Percentiles rank a stretch among this genome's conserved stretches.
Evolutionary conservation across 176 grass and related monocot species (phyloP).

Genomic region (Luzula sylvatica): DNA sequence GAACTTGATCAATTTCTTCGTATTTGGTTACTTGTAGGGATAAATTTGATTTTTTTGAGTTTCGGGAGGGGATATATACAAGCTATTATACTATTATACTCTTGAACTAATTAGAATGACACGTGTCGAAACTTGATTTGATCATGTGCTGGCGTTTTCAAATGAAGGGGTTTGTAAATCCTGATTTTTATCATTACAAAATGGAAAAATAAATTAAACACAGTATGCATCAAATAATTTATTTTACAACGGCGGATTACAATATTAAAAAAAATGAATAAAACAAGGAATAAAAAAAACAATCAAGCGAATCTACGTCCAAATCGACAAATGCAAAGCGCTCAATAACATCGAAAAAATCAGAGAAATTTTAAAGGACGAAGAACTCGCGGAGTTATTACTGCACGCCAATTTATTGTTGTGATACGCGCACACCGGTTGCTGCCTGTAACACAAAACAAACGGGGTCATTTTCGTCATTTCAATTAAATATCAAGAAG

Average conservation of each 20-base stretch:
- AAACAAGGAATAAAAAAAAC: conserved; percentile 3
- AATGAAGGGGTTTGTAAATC: no score
- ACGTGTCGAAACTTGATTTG: no score
- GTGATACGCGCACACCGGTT: conserved; percentile 48
- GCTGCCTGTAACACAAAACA: conserved; percentile 46
- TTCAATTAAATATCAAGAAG: background rate
- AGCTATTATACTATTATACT: no score
- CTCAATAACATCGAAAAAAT: conserved; percentile 21
- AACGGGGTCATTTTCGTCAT: conserved; percentile 13
- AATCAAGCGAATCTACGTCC: background rate
- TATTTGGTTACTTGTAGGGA: no score
- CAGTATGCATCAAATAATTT: background rate
- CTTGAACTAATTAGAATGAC: no score
- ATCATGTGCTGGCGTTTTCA: no score
- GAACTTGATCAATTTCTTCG: no score
- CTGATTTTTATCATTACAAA: conserved; percentile 18
- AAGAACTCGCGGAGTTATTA: background rate
- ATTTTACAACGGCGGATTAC: background rate
- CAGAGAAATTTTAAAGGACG: conserved; percentile 15
- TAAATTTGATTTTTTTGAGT: no score
- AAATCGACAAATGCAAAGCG: conserved; percentile 14
- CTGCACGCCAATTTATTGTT: conserved; percentile 45
- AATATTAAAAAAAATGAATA: conserved; percentile 5
- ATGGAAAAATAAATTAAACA: background rate
- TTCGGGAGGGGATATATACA: no score